Evolutionary conservation across 164 flowering plant genomes (phyloP).

Genomic region (Tetracentron sinense): DNA sequence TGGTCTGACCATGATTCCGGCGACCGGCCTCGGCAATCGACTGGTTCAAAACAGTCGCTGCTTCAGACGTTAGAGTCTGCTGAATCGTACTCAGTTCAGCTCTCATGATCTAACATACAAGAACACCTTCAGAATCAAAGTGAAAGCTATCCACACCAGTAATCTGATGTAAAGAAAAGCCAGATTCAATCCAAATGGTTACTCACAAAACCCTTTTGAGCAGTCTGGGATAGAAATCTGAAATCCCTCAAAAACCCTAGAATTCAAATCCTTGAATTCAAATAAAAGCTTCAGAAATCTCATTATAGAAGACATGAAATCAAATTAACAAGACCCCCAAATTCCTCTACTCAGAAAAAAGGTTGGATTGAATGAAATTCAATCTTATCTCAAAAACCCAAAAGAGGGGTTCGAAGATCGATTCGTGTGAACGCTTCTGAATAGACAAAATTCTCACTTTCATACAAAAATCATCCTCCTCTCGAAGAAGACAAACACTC

Average conservation of each 20-base stretch:
- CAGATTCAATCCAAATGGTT: neutral
- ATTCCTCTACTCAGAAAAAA: neutral
- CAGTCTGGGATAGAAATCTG: neutral
- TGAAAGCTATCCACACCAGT: too few relatives aligned
- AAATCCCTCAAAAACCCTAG: too few relatives aligned
- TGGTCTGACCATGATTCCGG: slow-evolving; percentile 85
- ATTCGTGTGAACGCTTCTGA: neutral
- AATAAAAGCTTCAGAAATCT: slow-evolving; percentile 17
- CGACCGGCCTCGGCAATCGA: slow-evolving; percentile 82
- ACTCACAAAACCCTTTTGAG: too few relatives aligned
- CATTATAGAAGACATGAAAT: neutral
- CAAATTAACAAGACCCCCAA: neutral
- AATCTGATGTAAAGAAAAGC: too few relatives aligned
- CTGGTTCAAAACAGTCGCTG: slow-evolving; percentile 76
- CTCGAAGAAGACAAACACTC: too few relatives aligned
- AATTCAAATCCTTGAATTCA: slow-evolving; percentile 25
- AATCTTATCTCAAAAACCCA: slow-evolving; percentile 9
- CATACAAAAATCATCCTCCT: slow-evolving; percentile 5
- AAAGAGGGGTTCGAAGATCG: neutral
- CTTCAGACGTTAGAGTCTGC: slow-evolving; percentile 90
- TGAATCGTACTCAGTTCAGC: slow-evolving; percentile 78
- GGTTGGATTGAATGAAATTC: slow-evolving; percentile 1
- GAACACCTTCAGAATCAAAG: neutral
- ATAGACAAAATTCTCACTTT: slow-evolving; percentile 17
- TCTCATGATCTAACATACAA: slow-evolving; percentile 45